Conservation (phyloP, 116 monocot species). For the Papilionanthe hybrid region DNA sequence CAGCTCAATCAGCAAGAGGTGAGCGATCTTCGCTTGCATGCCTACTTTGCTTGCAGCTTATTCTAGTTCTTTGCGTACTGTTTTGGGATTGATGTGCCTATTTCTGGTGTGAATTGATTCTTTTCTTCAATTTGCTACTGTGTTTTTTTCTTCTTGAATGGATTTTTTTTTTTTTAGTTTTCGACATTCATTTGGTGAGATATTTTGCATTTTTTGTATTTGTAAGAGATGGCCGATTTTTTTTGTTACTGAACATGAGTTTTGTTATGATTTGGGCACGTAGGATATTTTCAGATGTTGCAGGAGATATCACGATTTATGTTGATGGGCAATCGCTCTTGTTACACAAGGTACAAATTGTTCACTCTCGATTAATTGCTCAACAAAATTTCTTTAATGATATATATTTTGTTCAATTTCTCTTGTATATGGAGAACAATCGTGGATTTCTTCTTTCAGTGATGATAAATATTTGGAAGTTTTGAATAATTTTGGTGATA, state of each 20-base stretch:
- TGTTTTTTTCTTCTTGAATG: background rate
- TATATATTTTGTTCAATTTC: too few relatives aligned
- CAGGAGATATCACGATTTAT: constrained; percentile 60
- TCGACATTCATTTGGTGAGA: too few relatives aligned
- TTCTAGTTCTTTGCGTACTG: background rate
- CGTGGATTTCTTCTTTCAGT: background rate
- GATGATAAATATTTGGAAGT: background rate
- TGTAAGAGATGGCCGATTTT: background rate
- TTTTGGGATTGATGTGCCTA: background rate
- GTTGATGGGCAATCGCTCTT: constrained; percentile 75
- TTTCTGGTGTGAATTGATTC: background rate
- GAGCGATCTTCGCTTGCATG: background rate
- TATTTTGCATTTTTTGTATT: background rate
- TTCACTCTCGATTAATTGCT: too few relatives aligned
- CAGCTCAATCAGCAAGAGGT: constrained; percentile 43
- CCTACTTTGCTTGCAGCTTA: background rate
- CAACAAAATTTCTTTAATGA: too few relatives aligned
- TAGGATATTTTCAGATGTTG: constrained; percentile 80
- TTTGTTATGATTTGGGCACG: too few relatives aligned
- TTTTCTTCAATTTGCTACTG: background rate
- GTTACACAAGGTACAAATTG: constrained; percentile 66
- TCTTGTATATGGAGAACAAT: too few relatives aligned
- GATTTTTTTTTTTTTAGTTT: background rate
- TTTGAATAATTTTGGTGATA: background rate
- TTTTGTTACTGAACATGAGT: background rate